These are phyloP conservation scores for Xylaria sp. DNA, from an alignment of 2,329 filamentous ascomycete genomes.

Conservation along the genomic window DNA sequence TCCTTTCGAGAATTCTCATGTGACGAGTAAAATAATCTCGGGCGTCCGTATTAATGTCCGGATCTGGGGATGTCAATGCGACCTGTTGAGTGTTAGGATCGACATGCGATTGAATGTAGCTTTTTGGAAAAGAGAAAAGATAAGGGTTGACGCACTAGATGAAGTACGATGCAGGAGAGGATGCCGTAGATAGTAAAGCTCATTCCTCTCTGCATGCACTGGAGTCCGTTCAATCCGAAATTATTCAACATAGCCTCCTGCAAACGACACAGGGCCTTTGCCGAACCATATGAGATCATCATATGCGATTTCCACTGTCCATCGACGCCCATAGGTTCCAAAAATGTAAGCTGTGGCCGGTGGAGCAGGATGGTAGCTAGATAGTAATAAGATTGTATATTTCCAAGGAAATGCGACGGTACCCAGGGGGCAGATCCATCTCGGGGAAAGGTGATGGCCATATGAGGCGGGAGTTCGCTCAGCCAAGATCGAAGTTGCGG, in stretches of 20 bases:
- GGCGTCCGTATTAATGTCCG: slow-evolving; percentile 77
- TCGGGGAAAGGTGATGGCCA: slow-evolving; percentile 69
- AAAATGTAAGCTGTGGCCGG: slow-evolving; percentile 74
- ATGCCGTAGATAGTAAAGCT: slow-evolving; percentile 94
- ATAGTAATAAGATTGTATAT: slow-evolving; percentile 85
- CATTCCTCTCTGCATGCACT: slow-evolving; percentile 90
- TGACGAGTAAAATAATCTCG: slow-evolving; percentile 86
- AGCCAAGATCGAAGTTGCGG: slow-evolving; percentile 72
- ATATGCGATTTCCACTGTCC: slow-evolving; percentile 85
- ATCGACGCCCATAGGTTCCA: slow-evolving; percentile 64
- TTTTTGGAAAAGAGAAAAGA: slow-evolving; percentile 4
- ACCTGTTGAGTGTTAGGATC: slow-evolving; percentile 50
- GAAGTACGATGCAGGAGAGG: slow-evolving; percentile 85
- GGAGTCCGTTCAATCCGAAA: slow-evolving; percentile 72
- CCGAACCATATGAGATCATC: slow-evolving; percentile 76
- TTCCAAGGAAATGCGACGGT: slow-evolving; percentile 80
- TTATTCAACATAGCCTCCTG: slow-evolving; percentile 76
- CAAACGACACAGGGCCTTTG: slow-evolving; percentile 77
- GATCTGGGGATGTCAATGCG: slow-evolving; percentile 87
- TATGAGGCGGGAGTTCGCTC: slow-evolving; percentile 68
- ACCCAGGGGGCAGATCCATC: slow-evolving; percentile 81
- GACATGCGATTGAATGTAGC: background rate
- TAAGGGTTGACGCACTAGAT: slow-evolving; percentile 62
- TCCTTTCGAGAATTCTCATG: slow-evolving; percentile 87
- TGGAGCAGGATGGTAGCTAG: slow-evolving; percentile 81